These are phyloP conservation scores for Xylaria sp. DNA, from an alignment of 495 filamentous ascomycete genomes.

Conservation along the genomic window DNA sequence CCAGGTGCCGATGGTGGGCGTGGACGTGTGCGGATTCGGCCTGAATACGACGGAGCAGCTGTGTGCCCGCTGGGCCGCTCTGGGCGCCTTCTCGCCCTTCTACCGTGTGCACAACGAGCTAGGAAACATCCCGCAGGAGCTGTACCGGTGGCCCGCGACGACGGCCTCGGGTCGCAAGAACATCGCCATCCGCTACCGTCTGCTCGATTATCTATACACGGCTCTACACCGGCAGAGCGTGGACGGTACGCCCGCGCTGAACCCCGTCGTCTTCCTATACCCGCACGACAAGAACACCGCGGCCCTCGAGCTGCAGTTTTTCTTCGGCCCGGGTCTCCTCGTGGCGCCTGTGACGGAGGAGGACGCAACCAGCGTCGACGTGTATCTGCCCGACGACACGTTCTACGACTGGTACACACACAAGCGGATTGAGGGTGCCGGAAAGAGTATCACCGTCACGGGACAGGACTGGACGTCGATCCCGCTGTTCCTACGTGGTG, in stretches of 20 bases:
- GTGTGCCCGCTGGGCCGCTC: constrained; percentile 83
- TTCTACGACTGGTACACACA: constrained; percentile 83
- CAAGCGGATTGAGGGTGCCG: constrained; percentile 62
- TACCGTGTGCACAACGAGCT: constrained; percentile 73
- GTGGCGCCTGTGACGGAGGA: constrained; percentile 74
- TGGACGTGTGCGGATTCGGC: constrained; percentile 82
- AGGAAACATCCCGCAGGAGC: constrained; percentile 67
- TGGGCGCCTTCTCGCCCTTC: constrained; percentile 83
- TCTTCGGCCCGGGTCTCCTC: constrained; percentile 75
- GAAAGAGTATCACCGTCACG: constrained; percentile 57
- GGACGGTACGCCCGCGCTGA: constrained; percentile 73
- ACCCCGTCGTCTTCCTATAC: constrained; percentile 75
- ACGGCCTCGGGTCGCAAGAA: constrained; percentile 70
- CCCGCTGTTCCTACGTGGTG: constrained; percentile 75
- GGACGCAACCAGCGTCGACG: constrained; percentile 66
- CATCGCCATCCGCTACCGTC: constrained; percentile 76
- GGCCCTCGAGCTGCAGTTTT: constrained; percentile 71
- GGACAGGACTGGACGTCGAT: constrained; percentile 69
- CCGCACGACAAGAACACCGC: constrained; percentile 69
- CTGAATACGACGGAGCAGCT: constrained; percentile 76
- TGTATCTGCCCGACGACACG: constrained; percentile 76
- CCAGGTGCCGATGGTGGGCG: constrained; percentile 86
- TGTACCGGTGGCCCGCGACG: constrained; percentile 75
- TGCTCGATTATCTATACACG: constrained; percentile 87
- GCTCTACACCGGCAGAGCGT: constrained; percentile 67